Base-by-base conservation (phyloP, 805 yeast genomes). In the Nakazawaea populi region DNA sequence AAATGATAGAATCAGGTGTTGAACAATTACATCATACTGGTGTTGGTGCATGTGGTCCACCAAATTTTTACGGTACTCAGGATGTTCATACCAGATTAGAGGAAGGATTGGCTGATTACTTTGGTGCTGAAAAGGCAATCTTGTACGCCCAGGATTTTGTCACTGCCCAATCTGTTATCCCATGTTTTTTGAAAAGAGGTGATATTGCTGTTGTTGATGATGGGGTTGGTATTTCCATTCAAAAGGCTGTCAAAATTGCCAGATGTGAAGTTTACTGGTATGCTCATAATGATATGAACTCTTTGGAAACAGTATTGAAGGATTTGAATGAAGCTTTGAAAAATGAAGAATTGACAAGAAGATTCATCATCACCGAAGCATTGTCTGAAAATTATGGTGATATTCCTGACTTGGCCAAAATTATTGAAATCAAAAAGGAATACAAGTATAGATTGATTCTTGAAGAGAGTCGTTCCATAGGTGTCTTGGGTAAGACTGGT, bases 31-130 rank as follows among this genome's bases (percentile, higher is more conserved):
- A 73, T 44, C 73, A 74, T 52, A 82, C 86, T 53, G 99, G 99
- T 64, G 97, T 94, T 47, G 99, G 99, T 56, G 92, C 97, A 0
- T 94, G 99, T 73, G 97, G 98, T 40, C 98, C 99, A 5, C 96
- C 97, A 42, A 96, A 96, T 51, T 94, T 94, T 61, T 94, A 91
- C 66, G 99, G 99, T 54, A 87, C 90, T 54, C 96, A 90, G 68
- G 96, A 90, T 63, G 89, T 84, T 42, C 99, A 94, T 63, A 83
- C 82, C 50, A 76, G 85, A 59, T 74, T 88, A 51, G 96, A 90
- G 65, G 82, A 81, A 59, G 86, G 82, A 55, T 68, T 94, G 53
- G 82, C 97, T 10, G 65, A 72, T 34, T 92, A 82, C 62, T 80
- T 92, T 56, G 89, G 86, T 29, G 78, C 89, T 3, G 96, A 88